These are phyloP conservation scores for Dendrothele bispora DNA, from an alignment of 768 basidiomycete species.

Conservation along the genomic window DNA sequence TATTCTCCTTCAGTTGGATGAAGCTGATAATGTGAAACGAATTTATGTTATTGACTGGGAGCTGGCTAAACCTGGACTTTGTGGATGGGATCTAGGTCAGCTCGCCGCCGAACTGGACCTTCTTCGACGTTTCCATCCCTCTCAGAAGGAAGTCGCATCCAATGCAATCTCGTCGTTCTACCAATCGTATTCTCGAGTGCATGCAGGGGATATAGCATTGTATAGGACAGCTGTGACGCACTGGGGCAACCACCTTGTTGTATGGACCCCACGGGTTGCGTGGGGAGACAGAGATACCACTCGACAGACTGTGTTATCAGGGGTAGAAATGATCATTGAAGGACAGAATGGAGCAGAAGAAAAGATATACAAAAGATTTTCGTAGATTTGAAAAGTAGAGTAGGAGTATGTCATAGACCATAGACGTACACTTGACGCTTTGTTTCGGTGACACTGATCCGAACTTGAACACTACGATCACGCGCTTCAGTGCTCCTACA, in stretches of 20 bases:
- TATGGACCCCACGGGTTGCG: conserved; percentile 44
- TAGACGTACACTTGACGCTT: background rate
- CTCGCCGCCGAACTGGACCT: conserved; percentile 40
- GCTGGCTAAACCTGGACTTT: conserved; percentile 39
- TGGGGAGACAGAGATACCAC: conserved; percentile 53
- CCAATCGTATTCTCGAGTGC: background rate
- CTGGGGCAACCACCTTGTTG: conserved; percentile 55
- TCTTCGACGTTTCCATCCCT: conserved; percentile 32
- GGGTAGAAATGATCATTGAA: conserved; percentile 42
- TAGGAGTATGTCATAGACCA: background rate
- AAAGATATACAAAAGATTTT: conserved; percentile 25
- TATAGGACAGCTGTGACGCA: conserved; percentile 41
- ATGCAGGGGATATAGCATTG: background rate
- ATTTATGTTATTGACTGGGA: conserved; percentile 16
- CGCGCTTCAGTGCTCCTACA: background rate
- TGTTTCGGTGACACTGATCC: conserved; percentile 7
- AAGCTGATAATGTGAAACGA: background rate
- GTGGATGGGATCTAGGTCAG: conserved; percentile 46
- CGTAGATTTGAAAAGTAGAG: conserved; percentile 21
- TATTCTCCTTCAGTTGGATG: conserved; percentile 44
- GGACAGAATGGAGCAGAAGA: conserved; percentile 27
- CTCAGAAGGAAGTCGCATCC: background rate
- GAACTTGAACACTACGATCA: conserved; percentile 8
- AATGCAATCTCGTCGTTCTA: conserved; percentile 2
- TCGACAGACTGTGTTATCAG: conserved; percentile 49